phyloP scores from a whole-genome alignment of 2,329 filamentous ascomycete genomes.

The Aspergillus phoenicis region DNA sequence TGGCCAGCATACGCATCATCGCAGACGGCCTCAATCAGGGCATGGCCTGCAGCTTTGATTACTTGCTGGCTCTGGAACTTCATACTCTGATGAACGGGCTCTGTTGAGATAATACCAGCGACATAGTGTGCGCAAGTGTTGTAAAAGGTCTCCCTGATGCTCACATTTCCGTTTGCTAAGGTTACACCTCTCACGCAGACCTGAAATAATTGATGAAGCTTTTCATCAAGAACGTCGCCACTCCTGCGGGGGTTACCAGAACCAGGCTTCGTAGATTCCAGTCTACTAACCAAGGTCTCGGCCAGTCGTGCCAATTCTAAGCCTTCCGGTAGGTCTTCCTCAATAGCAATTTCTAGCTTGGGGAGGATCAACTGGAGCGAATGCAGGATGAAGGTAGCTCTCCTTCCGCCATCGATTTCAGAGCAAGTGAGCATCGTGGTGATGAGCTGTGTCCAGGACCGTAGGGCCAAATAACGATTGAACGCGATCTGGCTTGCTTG shows the following conservation, averaged over 20 bases:
- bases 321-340: constrained; percentile 69
- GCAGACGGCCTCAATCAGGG: constrained; percentile 81
- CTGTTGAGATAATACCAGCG: constrained; percentile 60
- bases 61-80: constrained; percentile 63
- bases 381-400: constrained; percentile 79
- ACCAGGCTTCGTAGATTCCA: constrained; percentile 40
- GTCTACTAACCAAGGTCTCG: constrained; percentile 61
- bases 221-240: constrained; percentile 79
- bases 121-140: constrained; percentile 88
- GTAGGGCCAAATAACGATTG: constrained; percentile 67
- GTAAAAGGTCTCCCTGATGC: constrained; percentile 83
- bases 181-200: constrained; percentile 78
- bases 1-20: constrained; percentile 91
- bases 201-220: constrained; percentile 89
- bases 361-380: constrained; percentile 85
- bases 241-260: constrained; percentile 48
- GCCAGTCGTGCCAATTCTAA: constrained; percentile 75
- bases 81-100: constrained; percentile 53
- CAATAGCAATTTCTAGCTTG: constrained; percentile 76
- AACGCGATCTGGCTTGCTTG: constrained; percentile 40
- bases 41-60: constrained; percentile 77
- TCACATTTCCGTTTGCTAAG: constrained; percentile 68
- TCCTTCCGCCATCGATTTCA: constrained; percentile 72
- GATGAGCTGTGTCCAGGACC: constrained; percentile 81
- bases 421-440: constrained; percentile 81